Evolutionary conservation across 148 eudicot genomes (phyloP).

Genomic region (Pharnaceum exiguum): DNA sequence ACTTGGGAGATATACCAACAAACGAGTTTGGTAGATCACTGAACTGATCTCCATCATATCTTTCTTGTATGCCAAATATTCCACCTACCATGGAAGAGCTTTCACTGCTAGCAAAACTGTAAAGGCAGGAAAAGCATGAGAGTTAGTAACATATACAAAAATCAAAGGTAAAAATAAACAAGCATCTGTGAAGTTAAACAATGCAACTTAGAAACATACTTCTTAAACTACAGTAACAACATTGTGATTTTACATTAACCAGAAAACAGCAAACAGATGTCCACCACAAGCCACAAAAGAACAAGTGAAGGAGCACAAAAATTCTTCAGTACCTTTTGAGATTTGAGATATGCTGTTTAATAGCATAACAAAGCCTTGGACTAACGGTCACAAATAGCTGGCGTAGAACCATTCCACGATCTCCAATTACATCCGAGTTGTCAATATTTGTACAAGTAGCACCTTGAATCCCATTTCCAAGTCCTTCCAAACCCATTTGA

Average conservation of each 20-base stretch:
- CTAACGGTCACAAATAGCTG: slow-evolving; percentile 86
- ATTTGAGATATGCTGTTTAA: slow-evolving; percentile 59
- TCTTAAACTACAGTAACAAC: no score
- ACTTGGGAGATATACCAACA: slow-evolving; percentile 32
- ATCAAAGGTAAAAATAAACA: no score
- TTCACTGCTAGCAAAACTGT: slow-evolving; percentile 46
- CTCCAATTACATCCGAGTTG: neutral
- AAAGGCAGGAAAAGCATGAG: neutral
- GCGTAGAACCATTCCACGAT: slow-evolving; percentile 29
- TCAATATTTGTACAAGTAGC: neutral
- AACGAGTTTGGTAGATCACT: slow-evolving; percentile 63
- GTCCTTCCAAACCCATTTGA: slow-evolving; percentile 38
- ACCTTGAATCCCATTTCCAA: slow-evolving; percentile 6
- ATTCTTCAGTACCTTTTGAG: slow-evolving; percentile 47
- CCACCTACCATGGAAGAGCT: slow-evolving; percentile 18
- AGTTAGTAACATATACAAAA: neutral
- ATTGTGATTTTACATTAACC: no score
- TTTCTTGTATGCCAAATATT: slow-evolving; percentile 26
- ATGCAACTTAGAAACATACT: no score
- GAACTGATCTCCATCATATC: slow-evolving; percentile 37
- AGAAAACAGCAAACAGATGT: neutral
- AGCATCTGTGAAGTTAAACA: no score
- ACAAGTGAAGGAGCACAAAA: neutral
- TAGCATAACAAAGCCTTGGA: slow-evolving; percentile 66
- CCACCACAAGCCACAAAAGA: neutral